Evolutionary conservation across 306 rosid genomes (phyloP), one percentile per base, ranked within the genome.

Genomic region (Acacia crassicarpa): DNA sequence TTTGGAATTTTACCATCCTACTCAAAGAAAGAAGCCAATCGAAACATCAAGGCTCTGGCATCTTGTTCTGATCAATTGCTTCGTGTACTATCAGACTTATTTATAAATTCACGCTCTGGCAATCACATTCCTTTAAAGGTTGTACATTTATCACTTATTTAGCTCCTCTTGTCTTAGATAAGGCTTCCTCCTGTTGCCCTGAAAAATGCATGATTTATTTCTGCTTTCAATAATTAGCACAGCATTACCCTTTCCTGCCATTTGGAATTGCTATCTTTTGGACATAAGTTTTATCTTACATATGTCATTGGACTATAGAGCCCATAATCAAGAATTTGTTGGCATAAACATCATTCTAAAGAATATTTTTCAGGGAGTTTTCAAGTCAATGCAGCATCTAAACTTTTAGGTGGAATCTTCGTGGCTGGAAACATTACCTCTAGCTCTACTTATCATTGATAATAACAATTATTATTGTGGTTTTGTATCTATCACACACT

Each of bases 1-100:
- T 80, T 83, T 45, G 30, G 85, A 74, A 76, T 45, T 51, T 63
- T 61, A 78, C 91, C 89, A 79, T 62, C 84, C 84, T 92, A 89
- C 84, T 88, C 99, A 83, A 92, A 90, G 91, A 91, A 93, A 89
- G 85, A 75, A 80, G 96, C 94, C 45, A 74, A 86, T 27, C 92
- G 78, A 91, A 93, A 95, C 82, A 44, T 93, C 23, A 92, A 88
- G 89, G 90, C 96, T 49, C 74, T 95, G 86, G 84, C 84, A 17
- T 89, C 91, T 77, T 82, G 87, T 87, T 93, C 98, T 14, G 58
- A 81, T 65, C 88, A 82, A 80, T 89, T 95, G 91, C 91, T 95
- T 77, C 56, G 56, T 78, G 78, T 90, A 80, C 89, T 92, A 35
- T 73, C 90, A 32, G 98, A 91, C 81, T 72, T 91, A 74, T 93